phyloP scores from a whole-genome alignment of 1,284 basidiomycete species.

The Xanthoconium separans region DNA sequence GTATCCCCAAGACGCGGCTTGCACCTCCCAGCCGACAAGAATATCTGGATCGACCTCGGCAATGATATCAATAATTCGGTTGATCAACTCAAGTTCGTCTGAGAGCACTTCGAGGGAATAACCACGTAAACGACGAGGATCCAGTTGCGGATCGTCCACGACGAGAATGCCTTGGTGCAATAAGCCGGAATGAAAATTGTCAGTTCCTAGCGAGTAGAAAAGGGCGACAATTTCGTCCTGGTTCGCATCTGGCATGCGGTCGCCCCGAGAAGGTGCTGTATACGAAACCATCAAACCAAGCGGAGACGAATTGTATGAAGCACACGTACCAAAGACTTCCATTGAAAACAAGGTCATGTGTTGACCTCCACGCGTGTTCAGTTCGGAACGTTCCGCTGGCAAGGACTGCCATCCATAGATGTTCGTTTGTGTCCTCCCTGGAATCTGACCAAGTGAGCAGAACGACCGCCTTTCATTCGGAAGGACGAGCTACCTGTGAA shows the following conservation, averaged over 20 bases:
- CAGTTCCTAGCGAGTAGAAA: constrained; percentile 65
- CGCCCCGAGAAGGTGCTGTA: constrained; percentile 62
- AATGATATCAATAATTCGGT: constrained; percentile 75
- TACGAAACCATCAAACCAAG: neutral
- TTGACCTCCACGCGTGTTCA: constrained; percentile 54
- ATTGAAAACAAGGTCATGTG: constrained; percentile 82
- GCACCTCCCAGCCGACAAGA: constrained; percentile 90
- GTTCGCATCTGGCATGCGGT: constrained; percentile 69
- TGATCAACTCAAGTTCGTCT: constrained; percentile 83
- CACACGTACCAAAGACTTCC: constrained; percentile 77
- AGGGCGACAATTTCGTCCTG: constrained; percentile 71
- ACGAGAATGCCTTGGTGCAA: constrained; percentile 63
- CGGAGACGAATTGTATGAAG: neutral
- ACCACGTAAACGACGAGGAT: constrained; percentile 42
- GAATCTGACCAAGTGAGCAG: constrained; percentile 50
- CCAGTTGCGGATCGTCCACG: constrained; percentile 43
- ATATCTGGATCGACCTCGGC: constrained; percentile 88
- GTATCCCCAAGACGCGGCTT: constrained; percentile 90
- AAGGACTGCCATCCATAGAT: constrained; percentile 61
- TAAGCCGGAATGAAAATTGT: constrained; percentile 35
- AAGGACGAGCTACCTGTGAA: constrained; percentile 50
- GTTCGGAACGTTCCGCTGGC: too few relatives aligned
- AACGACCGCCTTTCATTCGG: neutral
- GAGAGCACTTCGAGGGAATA: constrained; percentile 57
- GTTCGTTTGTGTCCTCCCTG: constrained; percentile 75